A percentile compares a stretch with the other conserved stretches of the same genome.
Evolutionary conservation across 371 early-diverging fungal genomes (phyloP).

Genomic region (Nosema muscidifuracis): DNA sequence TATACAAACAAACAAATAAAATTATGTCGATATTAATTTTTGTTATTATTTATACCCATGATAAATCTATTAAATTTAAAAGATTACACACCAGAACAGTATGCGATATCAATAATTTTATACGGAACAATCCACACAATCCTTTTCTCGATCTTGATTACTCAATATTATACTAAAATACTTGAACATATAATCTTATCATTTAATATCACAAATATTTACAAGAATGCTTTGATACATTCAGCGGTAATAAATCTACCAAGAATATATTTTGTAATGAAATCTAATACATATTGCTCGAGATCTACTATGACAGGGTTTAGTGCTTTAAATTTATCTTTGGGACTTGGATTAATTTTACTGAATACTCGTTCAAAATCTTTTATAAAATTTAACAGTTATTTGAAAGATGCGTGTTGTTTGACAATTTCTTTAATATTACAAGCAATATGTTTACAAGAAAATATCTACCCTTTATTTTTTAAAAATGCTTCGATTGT

Average conservation of each 20-base stretch:
- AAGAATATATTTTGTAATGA: neutral
- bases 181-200: neutral
- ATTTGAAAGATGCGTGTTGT: neutral
- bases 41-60: neutral
- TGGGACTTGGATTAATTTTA: neutral
- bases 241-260: neutral
- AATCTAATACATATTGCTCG: neutral
- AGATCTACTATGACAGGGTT: neutral
- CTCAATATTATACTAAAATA: slow-evolving; percentile 1
- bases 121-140: neutral
- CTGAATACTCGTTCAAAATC: neutral
- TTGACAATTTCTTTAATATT: neutral
- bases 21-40: neutral
- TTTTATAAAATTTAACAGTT: neutral
- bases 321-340: neutral
- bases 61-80: neutral
- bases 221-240: neutral
- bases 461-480: neutral
- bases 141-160: neutral
- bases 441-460: neutral
- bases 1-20: neutral
- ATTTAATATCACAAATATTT: neutral
- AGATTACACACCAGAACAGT: neutral
- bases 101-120: neutral
- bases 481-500: neutral